These are phyloP conservation scores for Westerdykella sp. DNA, from an alignment of 2,329 filamentous ascomycete species.

Conservation along the genomic window DNA sequence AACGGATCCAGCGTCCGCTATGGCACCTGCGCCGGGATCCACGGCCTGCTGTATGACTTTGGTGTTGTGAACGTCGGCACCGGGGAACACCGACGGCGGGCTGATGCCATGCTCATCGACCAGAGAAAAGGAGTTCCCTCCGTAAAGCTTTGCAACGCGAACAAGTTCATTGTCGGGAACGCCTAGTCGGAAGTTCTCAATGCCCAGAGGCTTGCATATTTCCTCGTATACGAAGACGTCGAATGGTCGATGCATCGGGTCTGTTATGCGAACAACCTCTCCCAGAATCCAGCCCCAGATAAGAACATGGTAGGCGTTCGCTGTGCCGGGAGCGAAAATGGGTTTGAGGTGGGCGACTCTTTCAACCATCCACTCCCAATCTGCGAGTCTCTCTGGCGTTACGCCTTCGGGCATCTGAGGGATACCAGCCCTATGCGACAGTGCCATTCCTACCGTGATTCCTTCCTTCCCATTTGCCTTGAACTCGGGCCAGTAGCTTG, in stretches of 20 bases:
- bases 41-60: neutral
- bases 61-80: neutral
- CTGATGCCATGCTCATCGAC: neutral
- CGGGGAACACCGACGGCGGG: neutral
- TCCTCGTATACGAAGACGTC: constrained; percentile 1
- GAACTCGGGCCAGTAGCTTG: constrained; percentile 33
- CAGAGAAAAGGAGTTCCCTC: neutral
- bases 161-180: neutral
- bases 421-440: constrained; percentile 2
- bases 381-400: neutral
- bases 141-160: neutral
- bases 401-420: constrained; percentile 1
- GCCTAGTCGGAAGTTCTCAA: constrained; percentile 3
- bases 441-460: constrained; percentile 15
- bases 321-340: neutral
- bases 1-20: constrained; percentile 39
- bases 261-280: constrained; percentile 1
- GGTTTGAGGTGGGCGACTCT: constrained; percentile 1
- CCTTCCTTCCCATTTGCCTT: constrained; percentile 26
- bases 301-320: constrained; percentile 1
- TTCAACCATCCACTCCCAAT: neutral
- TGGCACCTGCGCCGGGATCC: neutral
- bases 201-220: neutral
- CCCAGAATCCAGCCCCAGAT: constrained; percentile 1
- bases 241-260: neutral